Base-by-base conservation (phyloP, 345 rosid genomes). In the Kernera saxatilis region DNA sequence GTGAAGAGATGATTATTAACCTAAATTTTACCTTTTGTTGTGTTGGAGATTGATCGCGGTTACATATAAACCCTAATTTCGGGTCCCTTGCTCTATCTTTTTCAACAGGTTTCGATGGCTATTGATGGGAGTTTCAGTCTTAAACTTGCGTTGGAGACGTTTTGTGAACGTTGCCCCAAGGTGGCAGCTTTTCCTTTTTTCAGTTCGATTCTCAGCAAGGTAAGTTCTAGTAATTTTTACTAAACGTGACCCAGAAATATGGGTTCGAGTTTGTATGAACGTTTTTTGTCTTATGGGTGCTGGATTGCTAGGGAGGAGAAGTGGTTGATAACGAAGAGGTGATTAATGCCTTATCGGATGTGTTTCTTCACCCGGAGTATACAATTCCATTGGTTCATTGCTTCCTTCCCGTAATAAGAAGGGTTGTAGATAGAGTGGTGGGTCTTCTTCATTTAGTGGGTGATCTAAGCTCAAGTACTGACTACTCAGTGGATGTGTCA, bases 41-140 rank as follows among this genome's bases (percentile, higher is more conserved):
- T 29, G 5, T 49, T 50, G 36, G 36, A 59, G 18, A 19, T 39
- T 41, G 26, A 23, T 46, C 29, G 5, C 29, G 27, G n/a, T 48
- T 46, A 5, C 19, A 27, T 23, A 9, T 11, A 61, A 51, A 51
- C 53, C 60, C 37, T 62, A 71, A 30, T 15, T 33, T 32, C n/a
- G 4, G 4, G 10, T 5, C 21, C 9, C 39, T 44, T 0, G 4
- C n/a, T 39, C 36, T 17, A 3, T 55, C 35, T 57, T 10, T 1
- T 10, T 26, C 19, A 36, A 39, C 61, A 74, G 77, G 61, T 67
- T 22, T 26, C 70, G 33, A 88, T 88, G 92, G 76, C 97, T 27
- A 80, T 85, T 26, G 96, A 91, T 13, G 91, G 88, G 67, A 87
- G 91, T 75, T 93, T 88, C 83, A 76, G 67, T 64, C 74, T 91